Evolutionary conservation across 192 early-diverging fungal genomes (phyloP), one percentile per base, ranked within the genome.

Genomic region (Gaertneriomyces sp.): DNA sequence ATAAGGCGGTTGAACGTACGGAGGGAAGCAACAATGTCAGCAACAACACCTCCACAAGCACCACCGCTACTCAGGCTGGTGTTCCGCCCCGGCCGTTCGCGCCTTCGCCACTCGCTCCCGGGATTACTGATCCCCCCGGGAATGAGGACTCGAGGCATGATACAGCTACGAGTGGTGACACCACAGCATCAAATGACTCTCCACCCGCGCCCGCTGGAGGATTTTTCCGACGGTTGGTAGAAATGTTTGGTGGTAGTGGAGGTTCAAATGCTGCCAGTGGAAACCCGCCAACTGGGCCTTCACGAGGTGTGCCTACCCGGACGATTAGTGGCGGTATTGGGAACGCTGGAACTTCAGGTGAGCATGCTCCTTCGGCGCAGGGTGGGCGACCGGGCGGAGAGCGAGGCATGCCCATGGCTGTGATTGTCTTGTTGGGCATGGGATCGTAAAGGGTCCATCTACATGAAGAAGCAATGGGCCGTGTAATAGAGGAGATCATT

Each of bases 1-100:
- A 46, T 25, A 67, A 70, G 19, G 72, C 71, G 14, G 76, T 80
- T 56, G 12, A 25, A 33, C 25, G 25, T 33, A 33, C 25, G 25
- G 25, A 33, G 25, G 25, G 25, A 33, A 33, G 25, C 54, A 38
- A 39, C 33, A 12, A 16, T 4, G 54, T 39, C 12, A 56, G 33
- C 8, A 12, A 14, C 12, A 39, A 14, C 5, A 12, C 54, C 12
- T 12, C 54, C 12, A 12, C 54, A 16, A 56, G 39, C 8, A 14
- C 38, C 19, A 33, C 38, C 16, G 54, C 20, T 38, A 12, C 12
- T 38, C 54, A 38, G 39, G 38, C 54, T 12, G 47, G 47, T 12
- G 12, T 3, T 5, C 38, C 54, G 38, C 17, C 54, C 4, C 54
- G 39, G 25, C 54, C 54, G 16, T 14, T 12, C 54, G 39, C 54